Conservation (phyloP, 768 basidiomycete genomes). For the Serendipita sp. region DNA sequence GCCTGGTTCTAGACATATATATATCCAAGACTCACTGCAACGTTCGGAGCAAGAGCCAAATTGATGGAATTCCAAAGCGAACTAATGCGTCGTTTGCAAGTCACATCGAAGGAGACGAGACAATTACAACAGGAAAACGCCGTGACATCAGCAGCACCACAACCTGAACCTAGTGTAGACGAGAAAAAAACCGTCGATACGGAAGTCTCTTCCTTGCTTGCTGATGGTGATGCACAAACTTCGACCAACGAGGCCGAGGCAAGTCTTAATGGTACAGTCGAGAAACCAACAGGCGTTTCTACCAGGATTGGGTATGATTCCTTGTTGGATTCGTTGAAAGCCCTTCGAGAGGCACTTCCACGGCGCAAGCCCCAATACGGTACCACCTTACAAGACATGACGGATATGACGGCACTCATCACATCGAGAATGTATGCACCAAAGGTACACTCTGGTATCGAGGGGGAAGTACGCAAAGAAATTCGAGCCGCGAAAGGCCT, state of each 20-base stretch:
- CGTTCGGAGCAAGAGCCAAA: neutral
- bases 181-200: no score
- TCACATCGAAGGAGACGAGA: neutral
- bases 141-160: no score
- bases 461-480: constrained; percentile 3
- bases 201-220: no score
- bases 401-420: constrained; percentile 1
- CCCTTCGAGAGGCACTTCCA: neutral
- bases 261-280: neutral
- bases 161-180: neutral
- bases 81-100: neutral
- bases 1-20: constrained; percentile 1
- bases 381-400: neutral
- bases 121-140: neutral
- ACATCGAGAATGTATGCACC: constrained; percentile 1
- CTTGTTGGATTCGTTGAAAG: neutral
- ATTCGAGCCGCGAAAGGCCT: neutral
- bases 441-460: neutral
- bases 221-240: neutral
- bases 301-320: neutral
- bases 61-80: neutral
- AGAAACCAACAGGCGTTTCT: neutral
- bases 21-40: neutral
- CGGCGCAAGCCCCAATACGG: neutral
- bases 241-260: neutral